Evolutionary conservation across 345 rosid species (phyloP).

Genomic region (Hibiscus trionum): DNA sequence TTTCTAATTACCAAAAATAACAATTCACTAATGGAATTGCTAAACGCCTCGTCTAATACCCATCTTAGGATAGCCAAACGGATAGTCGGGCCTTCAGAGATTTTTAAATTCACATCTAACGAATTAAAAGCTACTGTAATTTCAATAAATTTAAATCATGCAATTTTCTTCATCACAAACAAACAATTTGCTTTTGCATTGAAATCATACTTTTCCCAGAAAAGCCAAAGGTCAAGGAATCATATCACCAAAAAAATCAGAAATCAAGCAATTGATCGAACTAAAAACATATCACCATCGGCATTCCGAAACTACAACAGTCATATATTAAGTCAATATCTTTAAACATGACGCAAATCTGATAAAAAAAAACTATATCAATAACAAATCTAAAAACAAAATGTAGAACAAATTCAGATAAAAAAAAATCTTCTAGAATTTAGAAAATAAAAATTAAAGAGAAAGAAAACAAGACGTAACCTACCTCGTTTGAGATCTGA

Average conservation of each 20-base stretch:
- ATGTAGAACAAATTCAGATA: not conserved
- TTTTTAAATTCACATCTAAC: too few species aligned
- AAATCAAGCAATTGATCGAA: not conserved
- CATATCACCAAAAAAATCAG: not conserved
- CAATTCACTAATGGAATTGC: too few species aligned
- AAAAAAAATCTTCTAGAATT: not conserved
- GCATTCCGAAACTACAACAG: not conserved
- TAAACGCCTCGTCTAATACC: too few species aligned
- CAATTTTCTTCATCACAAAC: not conserved
- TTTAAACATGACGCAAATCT: not conserved
- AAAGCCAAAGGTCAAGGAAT: not conserved
- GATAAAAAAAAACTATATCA: not conserved
- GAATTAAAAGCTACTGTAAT: too few species aligned
- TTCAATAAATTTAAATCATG: not conserved
- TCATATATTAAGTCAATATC: not conserved
- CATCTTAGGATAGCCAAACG: too few species aligned
- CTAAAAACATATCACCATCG: not conserved
- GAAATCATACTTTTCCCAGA: not conserved
- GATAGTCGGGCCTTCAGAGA: too few species aligned
- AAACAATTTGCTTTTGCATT: not conserved
- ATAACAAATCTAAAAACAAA: not conserved
- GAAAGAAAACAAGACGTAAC: not conserved
- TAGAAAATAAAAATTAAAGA: not conserved
- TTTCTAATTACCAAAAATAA: too few species aligned
- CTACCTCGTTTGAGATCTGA: not conserved